Evolutionary conservation across 208 protist genomes (phyloP).

Genomic region (Lotmaria passim): DNA sequence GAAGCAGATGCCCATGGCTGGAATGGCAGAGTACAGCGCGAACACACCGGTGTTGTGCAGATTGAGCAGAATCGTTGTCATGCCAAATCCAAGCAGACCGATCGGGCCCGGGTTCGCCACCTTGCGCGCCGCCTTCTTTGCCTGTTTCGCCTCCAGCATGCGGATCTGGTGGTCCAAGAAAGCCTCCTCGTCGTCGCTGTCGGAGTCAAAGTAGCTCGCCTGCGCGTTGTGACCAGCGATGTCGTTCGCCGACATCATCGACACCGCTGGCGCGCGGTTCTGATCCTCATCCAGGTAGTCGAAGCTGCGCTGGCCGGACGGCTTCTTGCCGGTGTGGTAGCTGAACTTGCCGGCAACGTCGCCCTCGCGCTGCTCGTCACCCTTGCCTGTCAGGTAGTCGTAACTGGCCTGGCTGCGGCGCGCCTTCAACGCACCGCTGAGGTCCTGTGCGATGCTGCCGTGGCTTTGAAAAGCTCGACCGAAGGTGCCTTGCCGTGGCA

Average conservation of each 20-base stretch:
- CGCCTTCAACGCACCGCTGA: constrained; percentile 4
- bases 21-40: constrained; percentile 34
- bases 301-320: constrained; percentile 9
- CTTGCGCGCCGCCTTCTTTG: constrained; percentile 16
- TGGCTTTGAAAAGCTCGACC: constrained; percentile 9
- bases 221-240: background rate
- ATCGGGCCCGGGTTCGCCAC: constrained; percentile 42
- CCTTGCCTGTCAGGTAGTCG: constrained; percentile 26
- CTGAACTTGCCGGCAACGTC: background rate
- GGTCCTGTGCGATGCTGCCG: constrained; percentile 19
- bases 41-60: constrained; percentile 55
- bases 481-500: constrained; percentile 5
- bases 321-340: constrained; percentile 20
- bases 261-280: constrained; percentile 13
- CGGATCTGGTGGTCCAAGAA: constrained; percentile 34
- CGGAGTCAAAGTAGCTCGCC: constrained; percentile 23
- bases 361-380: constrained; percentile 2
- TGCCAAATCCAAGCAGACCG: constrained; percentile 59
- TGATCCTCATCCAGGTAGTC: constrained; percentile 43
- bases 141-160: constrained; percentile 31
- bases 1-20: constrained; percentile 54
- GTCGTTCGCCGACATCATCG: background rate
- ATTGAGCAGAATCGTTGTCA: constrained; percentile 66
- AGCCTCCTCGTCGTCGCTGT: constrained; percentile 29
- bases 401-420: constrained; percentile 33